Conservation (phyloP, 805 yeast genomes). For the Spathaspora hagerdaliae region DNA sequence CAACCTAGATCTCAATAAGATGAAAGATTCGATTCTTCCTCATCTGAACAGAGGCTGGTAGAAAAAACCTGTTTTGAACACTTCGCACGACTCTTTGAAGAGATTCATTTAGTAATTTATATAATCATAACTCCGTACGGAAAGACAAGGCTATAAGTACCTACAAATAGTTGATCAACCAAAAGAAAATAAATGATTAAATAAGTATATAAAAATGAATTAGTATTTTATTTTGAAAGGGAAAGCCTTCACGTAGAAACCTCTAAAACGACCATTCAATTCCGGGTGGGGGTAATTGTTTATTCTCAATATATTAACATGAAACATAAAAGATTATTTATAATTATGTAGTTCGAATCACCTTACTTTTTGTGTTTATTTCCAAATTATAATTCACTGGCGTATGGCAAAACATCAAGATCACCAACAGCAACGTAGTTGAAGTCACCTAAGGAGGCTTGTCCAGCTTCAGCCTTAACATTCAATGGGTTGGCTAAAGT, state of each 20-base stretch:
- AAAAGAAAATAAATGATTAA: no score
- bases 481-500: slow-evolving; percentile 27
- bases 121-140: no score
- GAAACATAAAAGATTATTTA: not conserved
- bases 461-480: slow-evolving; percentile 29
- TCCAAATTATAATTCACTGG: slow-evolving; percentile 74
- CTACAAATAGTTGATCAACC: no score
- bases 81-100: not conserved
- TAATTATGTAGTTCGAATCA: not conserved
- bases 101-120: no score
- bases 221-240: no score
- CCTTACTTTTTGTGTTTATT: not conserved
- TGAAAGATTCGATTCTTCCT: not conserved
- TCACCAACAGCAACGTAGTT: slow-evolving; percentile 91
- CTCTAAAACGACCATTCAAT: no score
- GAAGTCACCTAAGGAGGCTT: slow-evolving; percentile 53
- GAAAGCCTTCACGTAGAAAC: no score
- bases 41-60: slow-evolving; percentile 4
- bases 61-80: not conserved
- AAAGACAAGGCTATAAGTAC: no score
- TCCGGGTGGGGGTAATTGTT: no score
- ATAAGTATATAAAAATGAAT: no score
- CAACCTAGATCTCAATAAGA: no score
- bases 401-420: slow-evolving; percentile 78
- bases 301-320: not conserved